Evolutionary conservation across 768 basidiomycete genomes (phyloP).

Genomic region (Boletus rex-veris): DNA sequence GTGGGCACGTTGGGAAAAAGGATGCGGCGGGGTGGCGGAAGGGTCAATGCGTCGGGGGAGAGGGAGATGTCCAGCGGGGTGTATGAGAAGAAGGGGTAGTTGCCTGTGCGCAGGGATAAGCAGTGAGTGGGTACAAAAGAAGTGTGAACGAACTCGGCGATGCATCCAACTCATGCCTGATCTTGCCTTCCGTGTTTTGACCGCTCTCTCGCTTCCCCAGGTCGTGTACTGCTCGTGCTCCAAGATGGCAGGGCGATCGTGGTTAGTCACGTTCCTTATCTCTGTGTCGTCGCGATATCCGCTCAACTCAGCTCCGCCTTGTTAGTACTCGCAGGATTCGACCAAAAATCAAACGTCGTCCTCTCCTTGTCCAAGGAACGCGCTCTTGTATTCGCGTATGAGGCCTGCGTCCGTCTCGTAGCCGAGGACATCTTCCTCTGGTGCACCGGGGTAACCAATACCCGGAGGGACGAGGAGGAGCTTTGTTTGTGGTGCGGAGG

Average conservation of each 20-base stretch:
- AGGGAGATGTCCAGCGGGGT: slow-evolving; percentile 54
- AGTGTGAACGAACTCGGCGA: too few relatives aligned
- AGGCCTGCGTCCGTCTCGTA: slow-evolving; percentile 62
- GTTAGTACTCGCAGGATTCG: slow-evolving; percentile 79
- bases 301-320: not conserved
- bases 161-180: slow-evolving; percentile 46
- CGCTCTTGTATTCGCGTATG: slow-evolving; percentile 73
- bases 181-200: not conserved
- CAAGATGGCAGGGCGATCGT: slow-evolving; percentile 96
- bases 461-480: slow-evolving; percentile 42
- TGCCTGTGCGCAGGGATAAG: slow-evolving; percentile 36
- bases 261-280: slow-evolving; percentile 43
- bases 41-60: slow-evolving; percentile 44
- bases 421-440: slow-evolving; percentile 51
- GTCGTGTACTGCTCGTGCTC: slow-evolving; percentile 87
- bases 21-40: slow-evolving; percentile 68
- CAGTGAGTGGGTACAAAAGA: not conserved
- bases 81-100: slow-evolving; percentile 71
- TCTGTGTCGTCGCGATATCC: too few relatives aligned
- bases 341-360: slow-evolving; percentile 95
- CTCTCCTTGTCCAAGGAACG: slow-evolving; percentile 92
- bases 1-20: slow-evolving; percentile 66
- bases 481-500: slow-evolving; percentile 85
- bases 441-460: slow-evolving; percentile 11
- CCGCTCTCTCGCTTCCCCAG: slow-evolving; percentile 35